These are phyloP conservation scores for Chaetomiaceae sp. DNA, from an alignment of 2,329 filamentous ascomycete genomes.

Conservation along the genomic window DNA sequence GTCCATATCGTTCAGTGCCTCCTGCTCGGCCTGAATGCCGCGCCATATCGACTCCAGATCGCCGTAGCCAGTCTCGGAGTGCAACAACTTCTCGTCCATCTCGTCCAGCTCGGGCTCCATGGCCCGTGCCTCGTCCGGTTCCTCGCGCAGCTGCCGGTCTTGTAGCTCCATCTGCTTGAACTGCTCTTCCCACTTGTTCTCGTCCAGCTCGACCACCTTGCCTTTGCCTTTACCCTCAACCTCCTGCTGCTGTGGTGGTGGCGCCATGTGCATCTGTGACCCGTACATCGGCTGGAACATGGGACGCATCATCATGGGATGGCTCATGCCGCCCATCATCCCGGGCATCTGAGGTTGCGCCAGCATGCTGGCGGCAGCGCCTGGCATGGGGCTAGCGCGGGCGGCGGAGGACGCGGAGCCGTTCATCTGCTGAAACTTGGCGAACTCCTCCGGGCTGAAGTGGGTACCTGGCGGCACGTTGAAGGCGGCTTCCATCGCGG, in stretches of 20 bases:
- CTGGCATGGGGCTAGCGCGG: slow-evolving; percentile 52
- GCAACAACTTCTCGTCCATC: slow-evolving; percentile 61
- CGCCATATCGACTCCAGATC: slow-evolving; percentile 89
- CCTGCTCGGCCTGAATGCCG: slow-evolving; percentile 72
- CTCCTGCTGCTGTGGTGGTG: slow-evolving; percentile 39
- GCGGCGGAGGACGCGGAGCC: slow-evolving; percentile 43
- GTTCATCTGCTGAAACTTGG: slow-evolving; percentile 72
- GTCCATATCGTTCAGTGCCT: slow-evolving; percentile 63
- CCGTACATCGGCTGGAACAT: slow-evolving; percentile 46
- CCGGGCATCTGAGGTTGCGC: slow-evolving; percentile 52
- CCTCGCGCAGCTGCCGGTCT: slow-evolving; percentile 47
- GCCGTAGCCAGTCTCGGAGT: slow-evolving; percentile 69
- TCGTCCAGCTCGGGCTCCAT: slow-evolving; percentile 84
- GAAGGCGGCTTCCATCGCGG: slow-evolving; percentile 66
- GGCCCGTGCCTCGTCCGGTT: slow-evolving; percentile 55
- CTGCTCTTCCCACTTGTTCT: slow-evolving; percentile 92
- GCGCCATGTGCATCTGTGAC: slow-evolving; percentile 34
- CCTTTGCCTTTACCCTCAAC: slow-evolving; percentile 69
- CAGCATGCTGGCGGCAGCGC: slow-evolving; percentile 37
- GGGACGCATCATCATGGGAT: slow-evolving; percentile 48
- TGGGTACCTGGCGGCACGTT: slow-evolving; percentile 50
- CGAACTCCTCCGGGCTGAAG: slow-evolving; percentile 81
- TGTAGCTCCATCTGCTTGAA: slow-evolving; percentile 81
- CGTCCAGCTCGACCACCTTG: slow-evolving; percentile 89
- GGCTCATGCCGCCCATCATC: slow-evolving; percentile 38